Evolutionary conservation across 108 stramenopile species (phyloP), one percentile per base, ranked within the genome.

Genomic region (Cyclotella baltica): DNA sequence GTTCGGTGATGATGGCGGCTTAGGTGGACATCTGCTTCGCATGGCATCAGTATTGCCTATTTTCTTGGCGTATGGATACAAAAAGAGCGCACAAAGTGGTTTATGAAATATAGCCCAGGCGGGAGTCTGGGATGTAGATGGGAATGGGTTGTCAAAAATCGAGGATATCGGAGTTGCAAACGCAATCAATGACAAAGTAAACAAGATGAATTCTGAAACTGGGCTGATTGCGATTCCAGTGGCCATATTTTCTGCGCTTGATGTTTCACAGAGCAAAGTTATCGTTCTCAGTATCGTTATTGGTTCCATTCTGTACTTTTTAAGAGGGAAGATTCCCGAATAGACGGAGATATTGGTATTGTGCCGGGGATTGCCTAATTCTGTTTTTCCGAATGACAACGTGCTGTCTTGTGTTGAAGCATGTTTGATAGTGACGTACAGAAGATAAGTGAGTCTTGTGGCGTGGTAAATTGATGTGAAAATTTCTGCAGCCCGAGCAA

Each of bases 81-180:
- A 52, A n/a, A n/a, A 52, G n/a, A 52, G 51, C n/a, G 51, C 51
- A 13, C 10, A 20, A 52, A n/a, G 4, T n/a, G 51, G 51, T 20
- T 52, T 52, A 52, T 52, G 51, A 52, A 52, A 52, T 52, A 52
- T 52, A 52, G 51, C 51, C 51, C 51, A 52, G 51, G 51, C 51
- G 51, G 51, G 51, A 52, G 51, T 52, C 51, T 52, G 51, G 51
- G 51, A 52, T 52, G 51, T 52, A 4, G 51, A 52, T 52, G 51
- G 51, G 10, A 52, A 52, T 52, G 51, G 51, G n/a, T 4, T 52
- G n/a, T 52, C 51, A 52, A 52, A 20, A 52, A 52, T 52, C 51
- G 51, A 52, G n/a, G 51, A 52, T n/a, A n/a, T n/a, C 4, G 19
- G 10, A 19, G 51, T 52, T 19, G 51, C 51, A n/a, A 52, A 52